phyloP scores from a whole-genome alignment of 1,284 basidiomycete species.

The Apiotrichum akiyoshidainum region DNA sequence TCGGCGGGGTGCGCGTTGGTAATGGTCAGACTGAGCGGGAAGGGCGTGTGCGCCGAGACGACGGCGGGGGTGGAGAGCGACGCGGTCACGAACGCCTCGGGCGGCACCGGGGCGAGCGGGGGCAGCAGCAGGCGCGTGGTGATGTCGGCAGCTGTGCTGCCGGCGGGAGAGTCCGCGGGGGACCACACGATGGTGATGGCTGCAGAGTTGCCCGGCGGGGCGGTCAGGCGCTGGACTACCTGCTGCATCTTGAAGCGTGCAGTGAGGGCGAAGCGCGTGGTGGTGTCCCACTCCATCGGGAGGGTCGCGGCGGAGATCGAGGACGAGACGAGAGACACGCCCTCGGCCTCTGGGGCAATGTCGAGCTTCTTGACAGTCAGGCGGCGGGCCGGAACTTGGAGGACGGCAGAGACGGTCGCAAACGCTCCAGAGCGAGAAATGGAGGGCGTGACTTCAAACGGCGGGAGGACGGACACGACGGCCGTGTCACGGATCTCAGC shows the following conservation, averaged over 20 bases:
- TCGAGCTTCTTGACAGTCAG: slow-evolving; percentile 3
- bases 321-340: slow-evolving; percentile 19
- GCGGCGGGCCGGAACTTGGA: slow-evolving; percentile 6
- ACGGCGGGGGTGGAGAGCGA: slow-evolving; percentile 19
- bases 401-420: slow-evolving; percentile 7
- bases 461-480: slow-evolving; percentile 31
- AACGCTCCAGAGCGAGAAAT: not conserved
- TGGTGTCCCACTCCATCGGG: slow-evolving; percentile 19
- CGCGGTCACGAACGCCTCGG: slow-evolving; percentile 37
- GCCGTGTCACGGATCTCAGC: slow-evolving; percentile 26
- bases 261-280: slow-evolving; percentile 20
- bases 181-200: slow-evolving; percentile 15
- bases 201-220: slow-evolving; percentile 2
- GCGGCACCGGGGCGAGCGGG: slow-evolving; percentile 24
- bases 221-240: not conserved
- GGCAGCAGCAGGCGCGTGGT: slow-evolving; percentile 26
- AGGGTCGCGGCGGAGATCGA: slow-evolving; percentile 1
- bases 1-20: slow-evolving; percentile 41
- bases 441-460: slow-evolving; percentile 28
- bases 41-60: slow-evolving; percentile 29
- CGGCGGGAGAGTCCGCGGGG: slow-evolving; percentile 3
- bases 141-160: not conserved
- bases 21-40: slow-evolving; percentile 33
- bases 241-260: slow-evolving; percentile 20
- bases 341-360: slow-evolving; percentile 8